phyloP scores from a whole-genome alignment of 441 rosid species.

The Biscutella laevigata region DNA sequence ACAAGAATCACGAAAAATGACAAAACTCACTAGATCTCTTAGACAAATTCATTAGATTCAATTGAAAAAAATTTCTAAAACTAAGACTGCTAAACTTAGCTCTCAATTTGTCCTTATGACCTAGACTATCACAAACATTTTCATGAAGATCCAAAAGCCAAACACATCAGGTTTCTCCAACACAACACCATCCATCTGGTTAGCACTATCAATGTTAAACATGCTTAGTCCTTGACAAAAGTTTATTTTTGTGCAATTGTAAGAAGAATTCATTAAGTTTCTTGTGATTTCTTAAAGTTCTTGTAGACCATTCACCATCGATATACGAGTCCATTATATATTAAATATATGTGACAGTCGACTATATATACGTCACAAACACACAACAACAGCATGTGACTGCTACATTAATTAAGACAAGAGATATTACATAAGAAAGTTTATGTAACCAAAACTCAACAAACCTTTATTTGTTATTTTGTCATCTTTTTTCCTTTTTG shows the following conservation, averaged over 20 bases:
- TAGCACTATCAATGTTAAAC: neutral
- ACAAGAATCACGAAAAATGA: no score
- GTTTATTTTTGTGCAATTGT: constrained; percentile 26
- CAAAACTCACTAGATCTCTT: no score
- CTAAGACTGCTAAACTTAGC: no score
- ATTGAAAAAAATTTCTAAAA: no score
- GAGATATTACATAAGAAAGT: neutral
- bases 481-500: neutral
- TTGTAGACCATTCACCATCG: no score
- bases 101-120: no score
- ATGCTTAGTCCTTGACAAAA: neutral
- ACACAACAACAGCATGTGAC: neutral
- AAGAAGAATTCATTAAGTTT: constrained; percentile 22
- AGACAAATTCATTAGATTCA: no score
- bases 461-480: constrained; percentile 5
- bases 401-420: neutral
- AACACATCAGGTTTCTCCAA: constrained; percentile 30
- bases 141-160: constrained; percentile 23
- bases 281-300: no score
- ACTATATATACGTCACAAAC: neutral
- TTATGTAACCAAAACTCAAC: constrained; percentile 21
- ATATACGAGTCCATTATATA: no score
- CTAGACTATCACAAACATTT: constrained; percentile 22
- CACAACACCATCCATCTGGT: neutral
- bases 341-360: no score